A percentile compares a stretch with the other conserved stretches of the same genome.
These are phyloP conservation scores for Backusella mclennaniae DNA, from an alignment of 192 early-diverging fungal species.

Conservation along the genomic window DNA sequence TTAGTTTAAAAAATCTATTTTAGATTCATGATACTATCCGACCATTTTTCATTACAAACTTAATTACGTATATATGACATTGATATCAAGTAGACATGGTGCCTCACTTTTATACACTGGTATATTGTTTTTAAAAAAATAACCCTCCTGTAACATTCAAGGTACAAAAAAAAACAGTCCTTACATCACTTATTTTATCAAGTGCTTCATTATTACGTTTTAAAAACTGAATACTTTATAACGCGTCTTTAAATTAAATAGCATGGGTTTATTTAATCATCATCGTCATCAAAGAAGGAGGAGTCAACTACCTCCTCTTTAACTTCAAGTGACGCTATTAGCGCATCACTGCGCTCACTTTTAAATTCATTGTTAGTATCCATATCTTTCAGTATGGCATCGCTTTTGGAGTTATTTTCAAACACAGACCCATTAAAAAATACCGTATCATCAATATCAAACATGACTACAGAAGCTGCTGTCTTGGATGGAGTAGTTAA, in stretches of 20 bases:
- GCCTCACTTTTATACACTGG: too few species aligned
- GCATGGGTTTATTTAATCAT: background rate
- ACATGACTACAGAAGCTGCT: background rate
- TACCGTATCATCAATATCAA: background rate
- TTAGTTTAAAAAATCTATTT: too few species aligned
- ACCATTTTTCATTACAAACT: too few species aligned
- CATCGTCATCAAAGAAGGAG: background rate
- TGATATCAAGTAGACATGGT: too few species aligned
- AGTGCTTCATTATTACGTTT: background rate
- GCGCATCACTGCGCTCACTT: background rate
- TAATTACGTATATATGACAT: too few species aligned
- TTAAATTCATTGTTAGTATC: background rate
- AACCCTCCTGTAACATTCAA: too few species aligned
- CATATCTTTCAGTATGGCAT: background rate
- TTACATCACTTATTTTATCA: background rate
- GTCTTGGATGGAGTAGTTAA: background rate
- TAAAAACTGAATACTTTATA: background rate
- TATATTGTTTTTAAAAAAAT: too few species aligned
- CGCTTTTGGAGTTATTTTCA: background rate
- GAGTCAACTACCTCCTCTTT: background rate
- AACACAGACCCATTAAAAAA: background rate
- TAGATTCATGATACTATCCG: too few species aligned
- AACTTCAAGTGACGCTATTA: background rate
- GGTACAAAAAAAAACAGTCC: too few species aligned
- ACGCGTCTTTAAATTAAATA: background rate